These are phyloP conservation scores for Saccharomycopsis sp. DNA, from an alignment of 805 yeast species.

Conservation along the genomic window DNA sequence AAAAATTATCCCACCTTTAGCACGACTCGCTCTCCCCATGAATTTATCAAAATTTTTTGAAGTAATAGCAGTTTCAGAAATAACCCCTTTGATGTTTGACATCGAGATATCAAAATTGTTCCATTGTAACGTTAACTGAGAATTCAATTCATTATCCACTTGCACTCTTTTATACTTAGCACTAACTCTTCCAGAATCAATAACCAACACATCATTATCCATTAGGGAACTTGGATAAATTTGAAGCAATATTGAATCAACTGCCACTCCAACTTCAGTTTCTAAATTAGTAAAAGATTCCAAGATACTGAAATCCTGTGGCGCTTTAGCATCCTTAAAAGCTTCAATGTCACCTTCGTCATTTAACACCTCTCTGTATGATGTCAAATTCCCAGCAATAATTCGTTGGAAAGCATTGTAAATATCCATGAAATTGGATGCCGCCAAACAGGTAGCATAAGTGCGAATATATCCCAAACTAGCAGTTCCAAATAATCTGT, in stretches of 20 bases:
- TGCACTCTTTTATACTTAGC: slow-evolving; percentile 42
- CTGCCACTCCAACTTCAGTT: slow-evolving; percentile 57
- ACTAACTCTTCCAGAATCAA: slow-evolving; percentile 47
- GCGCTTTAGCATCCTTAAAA: slow-evolving; percentile 45
- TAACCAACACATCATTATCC: slow-evolving; percentile 68
- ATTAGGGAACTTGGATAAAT: slow-evolving; percentile 77
- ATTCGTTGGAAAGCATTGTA: slow-evolving; percentile 63
- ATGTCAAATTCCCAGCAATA: slow-evolving; percentile 61
- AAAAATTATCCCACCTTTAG: slow-evolving; percentile 75
- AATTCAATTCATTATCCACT: slow-evolving; percentile 27
- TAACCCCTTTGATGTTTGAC: slow-evolving; percentile 47
- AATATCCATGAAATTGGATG: slow-evolving; percentile 76
- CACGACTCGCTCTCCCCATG: slow-evolving; percentile 45
- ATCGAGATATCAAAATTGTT: slow-evolving; percentile 62
- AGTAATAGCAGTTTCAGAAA: slow-evolving; percentile 43
- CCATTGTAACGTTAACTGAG: slow-evolving; percentile 53
- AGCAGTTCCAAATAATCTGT: slow-evolving; percentile 49
- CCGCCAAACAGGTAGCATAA: slow-evolving; percentile 77
- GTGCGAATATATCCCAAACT: slow-evolving; percentile 48
- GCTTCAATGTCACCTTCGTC: slow-evolving; percentile 60
- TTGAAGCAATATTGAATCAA: slow-evolving; percentile 52
- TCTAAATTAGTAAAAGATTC: slow-evolving; percentile 34
- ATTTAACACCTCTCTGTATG: slow-evolving; percentile 64
- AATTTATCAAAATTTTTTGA: slow-evolving; percentile 47
- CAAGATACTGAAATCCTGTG: slow-evolving; percentile 17